Base-by-base conservation (phyloP, 768 basidiomycete genomes). In the Lenzites betulinus region DNA sequence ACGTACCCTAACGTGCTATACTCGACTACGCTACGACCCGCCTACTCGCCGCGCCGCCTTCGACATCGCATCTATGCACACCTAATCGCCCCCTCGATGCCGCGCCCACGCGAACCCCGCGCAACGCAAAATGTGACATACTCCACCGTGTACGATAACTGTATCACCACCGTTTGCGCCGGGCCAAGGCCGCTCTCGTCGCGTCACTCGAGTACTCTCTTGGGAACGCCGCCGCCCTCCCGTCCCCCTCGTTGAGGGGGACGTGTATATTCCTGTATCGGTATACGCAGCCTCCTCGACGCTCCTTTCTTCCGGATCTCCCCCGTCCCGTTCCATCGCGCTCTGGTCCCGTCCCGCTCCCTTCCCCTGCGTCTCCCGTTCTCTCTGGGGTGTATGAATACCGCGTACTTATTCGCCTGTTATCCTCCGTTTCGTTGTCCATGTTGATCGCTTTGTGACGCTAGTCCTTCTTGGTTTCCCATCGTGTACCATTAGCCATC, bases 211-310 rank as follows among this genome's bases (percentile, higher is more conserved):
- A 26, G 52, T 50, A 38, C n/a, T 36, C 46, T n/a, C 26, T 6
- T 30, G 28, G 41, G 33, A 39, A 9, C 36, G 25, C 39, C 30
- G 39, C 42, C 49, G 30, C 35, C 52, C 38, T 22, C 36, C n/a
- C 23, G 36, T 36, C 51, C 39, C 30, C 36, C 49, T 39, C 36
- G 41, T 46, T 30, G 36, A 11, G n/a, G 30, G 9, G 54, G 50
- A 60, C 38, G 55, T 61, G 59, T 64, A 58, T 52, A 64, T 60
- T 55, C 48, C 39, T 64, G 64, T 64, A 64, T 59, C 56, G 59
- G 53, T 65, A 59, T 51, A 30, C 48, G 39, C 38, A 28, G 23
- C 18, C 39, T 30, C 56, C 33, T 38, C 9, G 48, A 50, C 56
- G 56, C 56, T 58, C 56, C 16, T 54, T 54, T 25, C 48, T 49